Evolutionary conservation across 2,329 filamentous ascomycete species (phyloP).

Genomic region (Xylariales sp.): DNA sequence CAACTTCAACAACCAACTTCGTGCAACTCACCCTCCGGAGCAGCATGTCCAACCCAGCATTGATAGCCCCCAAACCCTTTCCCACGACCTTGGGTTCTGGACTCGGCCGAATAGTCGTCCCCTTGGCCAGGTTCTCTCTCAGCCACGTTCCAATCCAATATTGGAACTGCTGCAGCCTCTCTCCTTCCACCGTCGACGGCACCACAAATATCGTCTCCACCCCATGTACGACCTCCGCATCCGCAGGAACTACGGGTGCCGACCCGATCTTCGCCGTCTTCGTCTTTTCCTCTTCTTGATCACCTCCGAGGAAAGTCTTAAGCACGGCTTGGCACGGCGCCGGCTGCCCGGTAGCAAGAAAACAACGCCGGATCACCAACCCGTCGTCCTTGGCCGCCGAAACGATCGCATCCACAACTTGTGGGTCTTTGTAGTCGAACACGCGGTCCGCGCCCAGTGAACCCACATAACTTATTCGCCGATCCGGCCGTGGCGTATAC

Average conservation of each 20-base stretch:
- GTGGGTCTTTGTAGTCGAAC: conserved; percentile 35
- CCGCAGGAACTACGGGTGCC: conserved; percentile 28
- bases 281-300: not conserved
- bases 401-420: conserved; percentile 27
- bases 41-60: conserved; percentile 32
- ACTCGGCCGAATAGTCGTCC: conserved; percentile 31
- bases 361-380: conserved; percentile 33
- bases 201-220: conserved; percentile 34
- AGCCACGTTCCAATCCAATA: conserved; percentile 37
- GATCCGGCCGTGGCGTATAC: conserved; percentile 37
- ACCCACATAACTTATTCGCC: conserved; percentile 29
- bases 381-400: conserved; percentile 31
- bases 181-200: conserved; percentile 28
- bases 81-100: conserved; percentile 33
- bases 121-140: conserved; percentile 26
- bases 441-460: conserved; percentile 33
- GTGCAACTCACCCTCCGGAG: conserved; percentile 35
- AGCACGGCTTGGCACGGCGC: conserved; percentile 32
- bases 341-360: conserved; percentile 34
- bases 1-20: conserved; percentile 37
- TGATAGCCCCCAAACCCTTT: conserved; percentile 30
- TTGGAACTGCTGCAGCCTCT: conserved; percentile 31
- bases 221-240: conserved; percentile 24
- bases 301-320: conserved; percentile 22
- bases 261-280: conserved; percentile 30